Base-by-base conservation (phyloP, 2,329 filamentous ascomycete species). In the Fusarium aywerte region DNA sequence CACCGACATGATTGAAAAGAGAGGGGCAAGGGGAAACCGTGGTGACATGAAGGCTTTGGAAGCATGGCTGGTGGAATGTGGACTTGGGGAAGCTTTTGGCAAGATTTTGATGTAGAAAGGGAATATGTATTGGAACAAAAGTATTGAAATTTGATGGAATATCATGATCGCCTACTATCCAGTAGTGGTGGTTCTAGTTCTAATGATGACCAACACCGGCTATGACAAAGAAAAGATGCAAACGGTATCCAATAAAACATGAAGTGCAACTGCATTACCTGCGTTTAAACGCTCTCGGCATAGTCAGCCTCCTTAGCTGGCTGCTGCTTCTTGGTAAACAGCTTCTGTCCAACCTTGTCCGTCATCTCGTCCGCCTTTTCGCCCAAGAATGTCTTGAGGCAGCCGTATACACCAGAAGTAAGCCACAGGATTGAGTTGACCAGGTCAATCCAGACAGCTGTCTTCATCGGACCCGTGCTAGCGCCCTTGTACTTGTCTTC, bases 361-460 rank as follows among this genome's bases (percentile, higher is more conserved):
- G 76, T 77, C 40, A 77, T 60, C 18, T 74, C 70, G 12, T 82
- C 80, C 6, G 74, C 74, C 70, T 80, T 81, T 12, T 80, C 79
- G 1, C 80, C 79, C 39, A 82, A 49, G 59, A 77, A 80, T 1
- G 76, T 79, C 75, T 80, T 80, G 61, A 78, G 23, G 45, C 65
- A 76, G 27, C 82, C 82, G 35, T 83, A 84, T 7, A 71, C 71
- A 7, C 77, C 81, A 0, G 81, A 82, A 5, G 82, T 64, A 13
- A 89, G 77, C 90, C 91, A 93, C 40, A 93, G 77, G 21, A 90
- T 57, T 76, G 90, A 82, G 67, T 90, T 91, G 31, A 87, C 81
- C 25, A 93, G 74, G 74, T 92, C 89, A 25, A 93, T 78, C 89
- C 90, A 93, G 4, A 92, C 90, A 3, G 90, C 89, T 62, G 85